Conservation (phyloP, 2,329 filamentous ascomycete genomes). For the Aspergillus ochraceus region DNA sequence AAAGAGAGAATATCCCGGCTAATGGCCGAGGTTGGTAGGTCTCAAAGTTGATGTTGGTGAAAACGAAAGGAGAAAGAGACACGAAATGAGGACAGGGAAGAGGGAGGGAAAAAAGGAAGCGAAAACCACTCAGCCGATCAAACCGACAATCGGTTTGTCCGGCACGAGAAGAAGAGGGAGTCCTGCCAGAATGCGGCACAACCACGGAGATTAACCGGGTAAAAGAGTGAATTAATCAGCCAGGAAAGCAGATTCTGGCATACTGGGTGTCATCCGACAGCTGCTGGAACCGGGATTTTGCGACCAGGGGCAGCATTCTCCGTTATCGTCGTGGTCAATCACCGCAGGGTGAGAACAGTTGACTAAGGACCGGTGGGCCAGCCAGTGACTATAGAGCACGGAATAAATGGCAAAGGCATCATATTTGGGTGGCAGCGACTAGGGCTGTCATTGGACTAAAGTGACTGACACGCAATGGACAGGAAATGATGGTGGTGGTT, state of each 20-base stretch:
- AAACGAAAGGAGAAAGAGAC: background rate
- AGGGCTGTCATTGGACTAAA: background rate
- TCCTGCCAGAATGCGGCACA: background rate
- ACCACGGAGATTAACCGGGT: background rate
- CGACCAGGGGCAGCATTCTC: background rate
- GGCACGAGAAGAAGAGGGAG: background rate
- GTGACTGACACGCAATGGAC: background rate
- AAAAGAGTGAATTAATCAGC: constrained; percentile 13
- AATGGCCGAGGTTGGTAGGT: background rate
- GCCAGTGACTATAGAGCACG: constrained; percentile 8
- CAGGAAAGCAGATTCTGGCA: background rate
- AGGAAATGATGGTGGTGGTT: background rate
- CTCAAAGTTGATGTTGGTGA: background rate
- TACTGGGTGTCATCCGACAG: background rate
- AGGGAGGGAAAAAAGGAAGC: background rate
- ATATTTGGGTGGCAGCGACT: background rate
- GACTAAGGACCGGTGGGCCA: constrained; percentile 5
- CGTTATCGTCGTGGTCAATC: constrained; percentile 1
- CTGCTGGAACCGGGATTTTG: background rate
- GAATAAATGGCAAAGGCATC: constrained; percentile 4
- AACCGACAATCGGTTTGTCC: background rate
- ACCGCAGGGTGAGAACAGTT: background rate
- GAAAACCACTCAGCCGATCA: background rate
- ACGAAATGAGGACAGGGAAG: constrained; percentile 2
- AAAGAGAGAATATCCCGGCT: background rate